These are phyloP conservation scores for Penicillium sp. DNA, from an alignment of 2,329 filamentous ascomycete species.

Conservation along the genomic window DNA sequence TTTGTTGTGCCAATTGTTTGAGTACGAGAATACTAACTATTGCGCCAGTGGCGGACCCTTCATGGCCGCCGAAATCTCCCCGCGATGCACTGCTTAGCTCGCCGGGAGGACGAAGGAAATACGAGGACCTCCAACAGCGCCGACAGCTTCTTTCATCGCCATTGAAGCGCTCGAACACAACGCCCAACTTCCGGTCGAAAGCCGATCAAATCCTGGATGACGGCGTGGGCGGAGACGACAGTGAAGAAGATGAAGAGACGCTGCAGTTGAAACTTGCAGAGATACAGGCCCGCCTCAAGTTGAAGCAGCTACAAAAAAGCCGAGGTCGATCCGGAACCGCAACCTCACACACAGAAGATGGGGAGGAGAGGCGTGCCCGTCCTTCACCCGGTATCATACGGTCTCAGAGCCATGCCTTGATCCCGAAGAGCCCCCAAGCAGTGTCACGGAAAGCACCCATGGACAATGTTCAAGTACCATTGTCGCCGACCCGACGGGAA, in stretches of 20 bases:
- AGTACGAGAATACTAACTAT: slow-evolving; percentile 14
- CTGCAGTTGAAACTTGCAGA: slow-evolving; percentile 82
- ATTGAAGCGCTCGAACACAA: slow-evolving; percentile 55
- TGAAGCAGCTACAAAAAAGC: slow-evolving; percentile 80
- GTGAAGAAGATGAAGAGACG: slow-evolving; percentile 83
- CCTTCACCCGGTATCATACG: slow-evolving; percentile 34
- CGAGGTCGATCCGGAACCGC: slow-evolving; percentile 32
- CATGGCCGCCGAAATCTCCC: slow-evolving; percentile 67
- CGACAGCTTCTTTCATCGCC: slow-evolving; percentile 72
- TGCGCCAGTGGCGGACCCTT: slow-evolving; percentile 47
- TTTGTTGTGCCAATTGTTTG: neutral
- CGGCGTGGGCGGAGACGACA: slow-evolving; percentile 38
- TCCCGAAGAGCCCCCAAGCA: slow-evolving; percentile 20
- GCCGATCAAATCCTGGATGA: slow-evolving; percentile 38
- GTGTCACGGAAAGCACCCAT: slow-evolving; percentile 23
- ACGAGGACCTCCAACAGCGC: slow-evolving; percentile 68
- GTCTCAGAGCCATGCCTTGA: slow-evolving; percentile 21
- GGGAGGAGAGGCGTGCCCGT: slow-evolving; percentile 24
- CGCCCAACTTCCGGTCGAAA: slow-evolving; percentile 43
- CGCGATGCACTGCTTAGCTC: slow-evolving; percentile 67
- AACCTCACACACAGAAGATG: slow-evolving; percentile 28
- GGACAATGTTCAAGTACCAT: slow-evolving; percentile 70
- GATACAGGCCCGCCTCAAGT: slow-evolving; percentile 82
- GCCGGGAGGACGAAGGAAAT: slow-evolving; percentile 76
- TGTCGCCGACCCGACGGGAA: slow-evolving; percentile 65